Conservation (phyloP, 2,329 filamentous ascomycete genomes). For the Epichloe uncinata region DNA sequence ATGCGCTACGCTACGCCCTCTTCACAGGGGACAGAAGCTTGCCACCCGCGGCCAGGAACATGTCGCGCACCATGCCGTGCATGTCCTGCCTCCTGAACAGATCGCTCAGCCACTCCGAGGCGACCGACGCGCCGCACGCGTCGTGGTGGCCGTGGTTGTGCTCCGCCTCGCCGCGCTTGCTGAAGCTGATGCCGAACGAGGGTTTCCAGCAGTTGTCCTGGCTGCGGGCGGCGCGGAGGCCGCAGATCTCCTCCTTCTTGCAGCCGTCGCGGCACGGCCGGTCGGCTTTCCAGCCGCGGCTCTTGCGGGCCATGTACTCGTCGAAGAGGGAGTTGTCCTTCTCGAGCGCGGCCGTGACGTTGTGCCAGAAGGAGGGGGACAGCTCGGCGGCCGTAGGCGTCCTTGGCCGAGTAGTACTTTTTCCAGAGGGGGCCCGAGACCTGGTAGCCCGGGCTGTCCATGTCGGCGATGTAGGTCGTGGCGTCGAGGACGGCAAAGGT, state of each 20-base stretch:
- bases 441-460: constrained; percentile 28
- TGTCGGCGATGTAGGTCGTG: constrained; percentile 40
- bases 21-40: not conserved
- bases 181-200: constrained; percentile 17
- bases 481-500: constrained; percentile 41
- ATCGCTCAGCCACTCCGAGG: constrained; percentile 12
- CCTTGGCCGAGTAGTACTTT: constrained; percentile 42
- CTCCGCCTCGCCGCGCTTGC: constrained; percentile 13
- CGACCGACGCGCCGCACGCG: constrained; percentile 16
- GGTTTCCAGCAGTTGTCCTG: constrained; percentile 35
- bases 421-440: constrained; percentile 31
- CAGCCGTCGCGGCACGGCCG: constrained; percentile 27
- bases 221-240: constrained; percentile 33
- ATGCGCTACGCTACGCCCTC: not conserved
- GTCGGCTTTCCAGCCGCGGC: constrained; percentile 28
- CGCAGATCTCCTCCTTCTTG: constrained; percentile 32
- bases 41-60: constrained; percentile 2
- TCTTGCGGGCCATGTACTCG: constrained; percentile 31
- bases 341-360: constrained; percentile 36
- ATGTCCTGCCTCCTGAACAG: constrained; percentile 11
- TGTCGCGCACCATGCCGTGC: constrained; percentile 11
- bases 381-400: constrained; percentile 34
- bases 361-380: constrained; percentile 44
- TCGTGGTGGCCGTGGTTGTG: constrained; percentile 9
- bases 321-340: constrained; percentile 28